phyloP scores from a whole-genome alignment of 2,329 filamentous ascomycete genomes.

The Dendrostoma leiphaemia region DNA sequence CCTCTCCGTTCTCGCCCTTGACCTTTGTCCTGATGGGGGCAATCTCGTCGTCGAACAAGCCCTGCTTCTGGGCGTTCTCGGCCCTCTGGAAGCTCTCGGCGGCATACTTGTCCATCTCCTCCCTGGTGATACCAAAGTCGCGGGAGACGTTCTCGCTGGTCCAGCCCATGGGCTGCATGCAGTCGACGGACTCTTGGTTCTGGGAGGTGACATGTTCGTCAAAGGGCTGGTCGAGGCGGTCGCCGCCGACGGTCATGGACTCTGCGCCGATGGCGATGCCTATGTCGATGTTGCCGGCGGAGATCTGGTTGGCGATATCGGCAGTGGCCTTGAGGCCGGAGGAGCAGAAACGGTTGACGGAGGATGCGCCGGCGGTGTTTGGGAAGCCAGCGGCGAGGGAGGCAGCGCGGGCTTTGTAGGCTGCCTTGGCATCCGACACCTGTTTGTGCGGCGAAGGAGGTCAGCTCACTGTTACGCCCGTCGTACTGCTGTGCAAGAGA shows the following conservation, averaged over 20 bases:
- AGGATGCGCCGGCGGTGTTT: conserved; percentile 78
- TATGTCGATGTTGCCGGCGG: conserved; percentile 75
- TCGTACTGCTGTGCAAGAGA: too few relatives aligned
- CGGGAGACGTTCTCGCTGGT: conserved; percentile 93
- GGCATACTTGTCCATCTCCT: conserved; percentile 80
- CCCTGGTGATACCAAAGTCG: conserved; percentile 82
- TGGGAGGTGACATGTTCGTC: conserved; percentile 68
- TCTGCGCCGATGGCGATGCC: conserved; percentile 89
- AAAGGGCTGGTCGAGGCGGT: conserved; percentile 70
- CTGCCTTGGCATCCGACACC: conserved; percentile 81
- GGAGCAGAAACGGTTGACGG: conserved; percentile 95
- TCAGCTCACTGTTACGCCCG: background rate
- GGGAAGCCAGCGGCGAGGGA: conserved; percentile 90
- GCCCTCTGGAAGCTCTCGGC: conserved; percentile 85
- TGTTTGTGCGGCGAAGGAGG: conserved; percentile 36
- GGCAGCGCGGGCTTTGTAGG: conserved; percentile 88
- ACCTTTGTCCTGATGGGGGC: conserved; percentile 78
- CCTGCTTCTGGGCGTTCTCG: conserved; percentile 85
- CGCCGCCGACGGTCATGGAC: conserved; percentile 75
- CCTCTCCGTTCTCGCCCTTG: conserved; percentile 79
- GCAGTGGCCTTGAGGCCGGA: conserved; percentile 94
- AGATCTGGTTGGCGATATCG: conserved; percentile 89
- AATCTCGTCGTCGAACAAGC: conserved; percentile 93
- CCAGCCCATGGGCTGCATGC: conserved; percentile 96
- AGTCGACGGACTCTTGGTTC: conserved; percentile 78